Base-by-base conservation (phyloP, 345 rosid species). In the Arabis hirsuta region DNA sequence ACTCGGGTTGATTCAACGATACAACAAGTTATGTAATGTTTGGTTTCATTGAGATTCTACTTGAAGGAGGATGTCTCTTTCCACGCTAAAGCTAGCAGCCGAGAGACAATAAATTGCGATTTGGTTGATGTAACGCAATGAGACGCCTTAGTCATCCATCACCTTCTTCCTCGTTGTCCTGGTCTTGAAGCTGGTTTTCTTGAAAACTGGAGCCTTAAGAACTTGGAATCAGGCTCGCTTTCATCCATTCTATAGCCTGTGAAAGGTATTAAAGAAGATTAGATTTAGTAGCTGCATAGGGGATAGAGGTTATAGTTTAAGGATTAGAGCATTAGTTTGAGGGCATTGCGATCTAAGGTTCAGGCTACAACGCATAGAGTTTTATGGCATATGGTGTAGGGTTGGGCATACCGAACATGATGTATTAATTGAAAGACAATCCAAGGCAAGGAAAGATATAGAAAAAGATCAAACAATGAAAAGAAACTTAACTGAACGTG, bases 231-330 rank as follows among this genome's bases (percentile, higher is more conserved):
- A 8, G 84, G 68, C 50, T 87, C 95, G 14, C 75, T 86, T 67
- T 92, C 98, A 36, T 92, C 98, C 86, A 92, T 87, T 47, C 77
- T 84, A 78, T 88, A 92, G 27, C 95, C 96, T 92, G 85, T 65
- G 67, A 22, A 64, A 63, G 42, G 3, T 16, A 57, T 57, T 1
- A n/a, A 22, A 42, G 16, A 51, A 43, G 29, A 67, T 59, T 10
- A 59, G 55, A 31, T 41, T 9, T 4, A 45, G 24, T 16, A 72
- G 39, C 26, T 62, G 12, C 22, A 0, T 41, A 39, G 16, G 38
- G 3, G 65, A 36, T 29, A 59, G 9, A 42, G 26, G 6, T 71
- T 14, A 61, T 48, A 32, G 68, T 29, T 26, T 16, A 50, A 8
- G 59, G 43, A 6, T 36, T 36, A 36, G 41, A 36, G 41, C 11